Conservation (phyloP, 2,329 filamentous ascomycete species). For the Mycocentrospora acerina region DNA sequence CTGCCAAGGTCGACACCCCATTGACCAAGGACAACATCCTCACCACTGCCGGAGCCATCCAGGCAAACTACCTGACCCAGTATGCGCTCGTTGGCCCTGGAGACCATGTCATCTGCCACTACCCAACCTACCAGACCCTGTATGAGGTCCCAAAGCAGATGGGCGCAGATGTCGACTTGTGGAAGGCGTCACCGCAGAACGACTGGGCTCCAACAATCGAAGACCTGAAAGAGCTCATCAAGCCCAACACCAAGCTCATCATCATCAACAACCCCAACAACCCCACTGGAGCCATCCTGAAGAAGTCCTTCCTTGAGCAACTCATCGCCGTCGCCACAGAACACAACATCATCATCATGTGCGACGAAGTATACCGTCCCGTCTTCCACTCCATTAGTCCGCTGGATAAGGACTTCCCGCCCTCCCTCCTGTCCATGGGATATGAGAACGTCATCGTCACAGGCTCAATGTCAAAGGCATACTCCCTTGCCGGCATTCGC, state of each 20-base stretch:
- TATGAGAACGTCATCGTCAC: slow-evolving; percentile 73
- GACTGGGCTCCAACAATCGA: slow-evolving; percentile 67
- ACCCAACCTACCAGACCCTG: slow-evolving; percentile 81
- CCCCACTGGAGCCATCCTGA: slow-evolving; percentile 72
- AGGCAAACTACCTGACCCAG: slow-evolving; percentile 79
- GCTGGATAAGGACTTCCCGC: slow-evolving; percentile 57
- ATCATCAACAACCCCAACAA: slow-evolving; percentile 79
- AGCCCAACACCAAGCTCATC: slow-evolving; percentile 70
- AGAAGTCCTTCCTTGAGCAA: slow-evolving; percentile 59
- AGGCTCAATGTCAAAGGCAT: slow-evolving; percentile 83
- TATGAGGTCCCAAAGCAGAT: slow-evolving; percentile 73
- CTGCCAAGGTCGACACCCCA: slow-evolving; percentile 52
- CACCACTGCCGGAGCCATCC: slow-evolving; percentile 77
- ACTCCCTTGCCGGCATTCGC: slow-evolving; percentile 77
- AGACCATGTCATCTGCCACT: slow-evolving; percentile 84
- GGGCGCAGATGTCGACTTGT: slow-evolving; percentile 75
- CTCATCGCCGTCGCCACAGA: slow-evolving; percentile 65
- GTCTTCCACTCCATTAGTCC: slow-evolving; percentile 71
- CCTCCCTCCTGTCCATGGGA: slow-evolving; percentile 69
- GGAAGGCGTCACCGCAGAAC: slow-evolving; percentile 67
- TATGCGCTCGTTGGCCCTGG: slow-evolving; percentile 71
- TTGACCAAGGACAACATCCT: slow-evolving; percentile 65
- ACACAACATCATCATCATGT: slow-evolving; percentile 66
- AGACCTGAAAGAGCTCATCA: slow-evolving; percentile 66
- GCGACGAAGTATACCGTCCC: slow-evolving; percentile 82